Conservation (phyloP, 495 filamentous ascomycete species). For the Penicillium bovifimosum region DNA sequence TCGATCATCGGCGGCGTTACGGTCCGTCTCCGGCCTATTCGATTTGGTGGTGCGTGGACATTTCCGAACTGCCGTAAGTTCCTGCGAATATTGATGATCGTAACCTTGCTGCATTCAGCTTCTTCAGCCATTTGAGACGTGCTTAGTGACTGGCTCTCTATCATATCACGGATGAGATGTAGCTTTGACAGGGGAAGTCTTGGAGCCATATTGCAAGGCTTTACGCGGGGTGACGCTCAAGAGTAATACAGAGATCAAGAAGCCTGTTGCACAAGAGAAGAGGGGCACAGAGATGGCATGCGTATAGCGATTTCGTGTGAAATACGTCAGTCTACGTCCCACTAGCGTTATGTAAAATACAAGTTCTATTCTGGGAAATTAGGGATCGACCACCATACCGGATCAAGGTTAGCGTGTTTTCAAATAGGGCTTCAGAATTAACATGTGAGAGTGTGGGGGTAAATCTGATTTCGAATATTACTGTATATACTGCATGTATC, state of each 20-base stretch:
- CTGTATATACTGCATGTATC: too few relatives aligned
- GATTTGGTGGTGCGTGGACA: neutral
- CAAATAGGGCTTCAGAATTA: neutral
- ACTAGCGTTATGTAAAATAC: too few relatives aligned
- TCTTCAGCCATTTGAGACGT: slow-evolving; percentile 8
- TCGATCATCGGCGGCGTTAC: neutral
- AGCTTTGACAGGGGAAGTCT: neutral
- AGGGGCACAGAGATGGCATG: too few relatives aligned
- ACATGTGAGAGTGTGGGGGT: neutral
- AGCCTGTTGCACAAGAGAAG: too few relatives aligned
- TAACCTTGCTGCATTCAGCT: slow-evolving; percentile 6
- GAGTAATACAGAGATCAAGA: too few relatives aligned
- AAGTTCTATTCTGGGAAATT: too few relatives aligned
- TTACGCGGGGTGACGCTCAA: too few relatives aligned
- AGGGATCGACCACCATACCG: too few relatives aligned
- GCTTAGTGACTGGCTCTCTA: slow-evolving; percentile 7
- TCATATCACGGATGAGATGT: slow-evolving; percentile 1
- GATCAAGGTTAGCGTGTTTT: neutral
- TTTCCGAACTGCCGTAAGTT: neutral
- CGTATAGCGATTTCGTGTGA: too few relatives aligned
- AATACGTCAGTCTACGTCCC: too few relatives aligned
- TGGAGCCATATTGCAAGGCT: neutral
- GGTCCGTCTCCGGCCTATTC: too few relatives aligned
- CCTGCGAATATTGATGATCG: neutral
- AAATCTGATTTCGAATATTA: slow-evolving; percentile 2